These are phyloP conservation scores for Tetrahymena malaccensis DNA, from an alignment of 73 alveolate genomes.

Conservation along the genomic window DNA sequence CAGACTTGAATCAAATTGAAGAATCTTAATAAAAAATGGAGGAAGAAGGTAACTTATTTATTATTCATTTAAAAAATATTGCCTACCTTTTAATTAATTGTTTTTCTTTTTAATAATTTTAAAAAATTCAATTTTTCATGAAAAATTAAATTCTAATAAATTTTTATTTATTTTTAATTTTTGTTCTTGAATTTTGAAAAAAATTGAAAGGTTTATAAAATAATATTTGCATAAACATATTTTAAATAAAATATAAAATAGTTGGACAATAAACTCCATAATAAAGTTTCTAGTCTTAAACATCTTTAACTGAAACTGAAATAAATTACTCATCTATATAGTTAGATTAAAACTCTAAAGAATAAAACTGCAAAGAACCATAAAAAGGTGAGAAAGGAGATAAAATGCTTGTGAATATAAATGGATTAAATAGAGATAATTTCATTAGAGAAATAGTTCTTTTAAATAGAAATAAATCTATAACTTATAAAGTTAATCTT, in stretches of 20 bases:
- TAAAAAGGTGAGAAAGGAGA: not conserved
- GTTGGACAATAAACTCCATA: not conserved
- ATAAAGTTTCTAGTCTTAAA: not conserved
- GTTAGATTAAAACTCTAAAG: not conserved
- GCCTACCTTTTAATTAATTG: too few species aligned
- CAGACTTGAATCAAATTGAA: not conserved
- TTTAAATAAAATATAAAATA: too few species aligned
- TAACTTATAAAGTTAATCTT: not conserved
- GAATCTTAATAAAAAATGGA: not conserved
- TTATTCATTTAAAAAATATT: too few species aligned
- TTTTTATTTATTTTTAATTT: too few species aligned
- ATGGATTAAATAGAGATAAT: not conserved
- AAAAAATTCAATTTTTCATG: too few species aligned
- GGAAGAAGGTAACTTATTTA: not conserved
- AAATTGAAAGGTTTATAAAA: too few species aligned
- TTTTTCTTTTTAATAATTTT: too few species aligned
- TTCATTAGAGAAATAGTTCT: not conserved
- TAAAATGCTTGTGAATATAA: not conserved
- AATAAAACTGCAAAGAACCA: not conserved
- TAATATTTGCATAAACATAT: too few species aligned
- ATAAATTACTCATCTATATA: not conserved
- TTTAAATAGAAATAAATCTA: not conserved
- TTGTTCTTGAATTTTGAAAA: too few species aligned
- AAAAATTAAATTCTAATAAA: too few species aligned
- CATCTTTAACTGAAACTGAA: not conserved